Percentiles rank a stretch among this genome's conserved stretches.
These are phyloP conservation scores for Tricharina praecox DNA, from an alignment of 495 filamentous ascomycete genomes.

Conservation along the genomic window DNA sequence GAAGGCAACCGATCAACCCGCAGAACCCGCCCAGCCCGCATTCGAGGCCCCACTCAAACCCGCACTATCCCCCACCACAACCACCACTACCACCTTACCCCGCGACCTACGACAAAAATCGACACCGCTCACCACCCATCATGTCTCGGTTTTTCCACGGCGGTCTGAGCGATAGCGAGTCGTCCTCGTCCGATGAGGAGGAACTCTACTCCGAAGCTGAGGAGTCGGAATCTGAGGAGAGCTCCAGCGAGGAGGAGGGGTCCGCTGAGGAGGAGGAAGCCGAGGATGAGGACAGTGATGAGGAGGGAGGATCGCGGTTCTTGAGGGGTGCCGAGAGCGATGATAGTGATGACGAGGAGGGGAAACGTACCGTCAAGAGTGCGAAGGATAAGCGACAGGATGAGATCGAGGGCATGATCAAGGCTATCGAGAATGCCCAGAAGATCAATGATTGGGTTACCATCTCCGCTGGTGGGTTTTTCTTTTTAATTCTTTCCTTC, in stretches of 20 bases:
- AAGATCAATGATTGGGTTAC: constrained; percentile 96
- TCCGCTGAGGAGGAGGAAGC: constrained; percentile 32
- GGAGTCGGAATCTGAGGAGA: constrained; percentile 37
- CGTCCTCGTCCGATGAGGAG: constrained; percentile 76
- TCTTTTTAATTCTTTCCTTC: constrained; percentile 8
- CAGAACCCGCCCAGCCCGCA: no score
- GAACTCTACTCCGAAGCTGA: constrained; percentile 65
- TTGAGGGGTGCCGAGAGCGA: constrained; percentile 64
- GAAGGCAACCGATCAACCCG: no score
- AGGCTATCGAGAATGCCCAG: constrained; percentile 81
- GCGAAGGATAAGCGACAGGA: constrained; percentile 94
- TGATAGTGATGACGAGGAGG: constrained; percentile 67
- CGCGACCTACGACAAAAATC: no score
- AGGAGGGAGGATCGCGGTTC: constrained; percentile 61
- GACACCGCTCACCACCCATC: constrained; percentile 3
- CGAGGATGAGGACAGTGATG: constrained; percentile 43
- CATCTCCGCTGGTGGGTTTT: constrained; percentile 62
- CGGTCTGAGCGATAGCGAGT: constrained; percentile 71
- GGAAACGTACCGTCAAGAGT: constrained; percentile 73
- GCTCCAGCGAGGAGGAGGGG: constrained; percentile 25
- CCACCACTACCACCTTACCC: no score
- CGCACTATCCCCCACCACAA: no score
- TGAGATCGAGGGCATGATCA: constrained; percentile 76
- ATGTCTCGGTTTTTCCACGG: constrained; percentile 97
- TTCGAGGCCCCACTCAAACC: no score